Evolutionary conservation across 345 rosid genomes (phyloP).

Genomic region (Eucalyptus cladocalyx): DNA sequence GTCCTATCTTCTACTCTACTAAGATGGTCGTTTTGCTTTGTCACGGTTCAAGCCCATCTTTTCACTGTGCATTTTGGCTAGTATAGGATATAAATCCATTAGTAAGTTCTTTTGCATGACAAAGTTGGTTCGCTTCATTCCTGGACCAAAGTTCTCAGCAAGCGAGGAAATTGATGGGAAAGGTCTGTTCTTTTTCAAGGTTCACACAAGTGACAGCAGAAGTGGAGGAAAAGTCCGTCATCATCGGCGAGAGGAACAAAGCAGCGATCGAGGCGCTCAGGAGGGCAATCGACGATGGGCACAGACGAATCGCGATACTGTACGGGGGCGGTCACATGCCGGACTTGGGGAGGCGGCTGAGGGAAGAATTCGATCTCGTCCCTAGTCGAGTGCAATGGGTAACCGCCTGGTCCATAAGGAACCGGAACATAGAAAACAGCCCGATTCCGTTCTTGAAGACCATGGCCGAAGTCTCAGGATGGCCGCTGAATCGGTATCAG

Average conservation of each 20-base stretch:
- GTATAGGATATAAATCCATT: background rate
- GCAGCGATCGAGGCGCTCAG: conserved; percentile 60
- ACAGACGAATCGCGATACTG: conserved; percentile 61
- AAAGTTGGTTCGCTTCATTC: background rate
- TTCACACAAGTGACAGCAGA: conserved; percentile 64
- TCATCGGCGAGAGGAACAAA: conserved; percentile 86
- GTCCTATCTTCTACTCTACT: background rate
- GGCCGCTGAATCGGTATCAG: conserved; percentile 89
- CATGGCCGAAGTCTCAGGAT: conserved; percentile 62
- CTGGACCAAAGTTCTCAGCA: background rate
- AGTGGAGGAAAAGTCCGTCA: conserved; percentile 68
- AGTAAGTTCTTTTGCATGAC: background rate
- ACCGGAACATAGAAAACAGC: conserved; percentile 27
- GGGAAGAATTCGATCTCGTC: conserved; percentile 63
- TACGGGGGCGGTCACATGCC: conserved; percentile 99
- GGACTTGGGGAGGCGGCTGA: conserved; percentile 68
- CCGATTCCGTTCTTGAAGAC: conserved; percentile 53
- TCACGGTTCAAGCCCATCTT: background rate
- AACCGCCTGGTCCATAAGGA: conserved; percentile 84
- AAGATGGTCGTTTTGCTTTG: background rate
- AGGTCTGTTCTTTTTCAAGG: conserved; percentile 18
- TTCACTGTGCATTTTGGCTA: background rate
- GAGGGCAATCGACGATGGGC: conserved; percentile 58
- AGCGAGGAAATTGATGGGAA: background rate
- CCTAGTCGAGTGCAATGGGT: conserved; percentile 72